A percentile compares a stretch with the other conserved stretches of the same genome.
Conservation (phyloP, 495 filamentous ascomycete genomes). For the Xylaria flabelliformis region DNA sequence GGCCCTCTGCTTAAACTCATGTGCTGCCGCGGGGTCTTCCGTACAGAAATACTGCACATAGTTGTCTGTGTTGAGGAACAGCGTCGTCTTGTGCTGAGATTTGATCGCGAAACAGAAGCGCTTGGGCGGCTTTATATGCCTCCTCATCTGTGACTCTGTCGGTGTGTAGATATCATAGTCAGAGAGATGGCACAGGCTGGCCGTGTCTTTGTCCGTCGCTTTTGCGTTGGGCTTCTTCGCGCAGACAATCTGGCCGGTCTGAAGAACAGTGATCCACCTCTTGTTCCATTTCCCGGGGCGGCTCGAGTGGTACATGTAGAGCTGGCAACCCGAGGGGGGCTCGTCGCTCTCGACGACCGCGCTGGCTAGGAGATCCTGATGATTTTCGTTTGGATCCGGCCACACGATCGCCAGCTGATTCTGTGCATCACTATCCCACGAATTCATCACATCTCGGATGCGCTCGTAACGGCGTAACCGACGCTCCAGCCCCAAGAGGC, state of each 20-base stretch:
- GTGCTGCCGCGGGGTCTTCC: conserved; percentile 69
- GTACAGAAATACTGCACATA: conserved; percentile 93
- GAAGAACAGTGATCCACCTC: conserved; percentile 73
- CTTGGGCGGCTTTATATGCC: conserved; percentile 75
- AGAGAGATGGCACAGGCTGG: conserved; percentile 82
- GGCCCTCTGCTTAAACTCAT: conserved; percentile 70
- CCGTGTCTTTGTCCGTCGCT: conserved; percentile 63
- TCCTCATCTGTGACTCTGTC: conserved; percentile 64
- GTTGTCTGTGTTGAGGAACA: conserved; percentile 82
- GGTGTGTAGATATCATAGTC: conserved; percentile 93
- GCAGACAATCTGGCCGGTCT: conserved; percentile 76
- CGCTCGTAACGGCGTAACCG: conserved; percentile 86
- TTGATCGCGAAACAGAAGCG: conserved; percentile 87
- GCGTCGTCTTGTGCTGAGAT: conserved; percentile 86
- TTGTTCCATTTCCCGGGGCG: conserved; percentile 86
- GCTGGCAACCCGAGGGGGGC: conserved; percentile 58
- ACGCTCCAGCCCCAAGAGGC: conserved; percentile 78
- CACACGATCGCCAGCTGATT: conserved; percentile 67
- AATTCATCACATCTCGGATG: conserved; percentile 87
- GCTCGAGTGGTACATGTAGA: conserved; percentile 80
- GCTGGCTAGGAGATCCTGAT: conserved; percentile 54
- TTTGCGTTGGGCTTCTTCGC: conserved; percentile 69
- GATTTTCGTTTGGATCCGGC: conserved; percentile 42
- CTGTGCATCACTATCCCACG: conserved; percentile 81
- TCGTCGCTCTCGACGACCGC: conserved; percentile 65